These are phyloP conservation scores for Panicum miliaceum DNA, from an alignment of 176 grass and related monocot species.

Conservation along the genomic window DNA sequence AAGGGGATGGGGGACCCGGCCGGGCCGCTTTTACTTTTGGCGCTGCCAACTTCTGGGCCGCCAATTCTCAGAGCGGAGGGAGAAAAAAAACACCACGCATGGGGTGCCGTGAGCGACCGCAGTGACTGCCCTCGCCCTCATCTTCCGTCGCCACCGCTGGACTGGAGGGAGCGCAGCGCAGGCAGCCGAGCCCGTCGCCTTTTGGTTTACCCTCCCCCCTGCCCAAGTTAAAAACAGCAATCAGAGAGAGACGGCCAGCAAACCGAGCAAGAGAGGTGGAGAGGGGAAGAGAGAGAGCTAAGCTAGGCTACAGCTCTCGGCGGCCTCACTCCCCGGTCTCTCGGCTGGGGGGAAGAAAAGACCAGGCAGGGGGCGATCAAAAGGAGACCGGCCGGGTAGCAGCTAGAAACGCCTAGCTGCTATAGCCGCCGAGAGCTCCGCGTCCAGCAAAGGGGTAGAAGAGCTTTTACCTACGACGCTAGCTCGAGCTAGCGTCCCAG, in stretches of 20 bases:
- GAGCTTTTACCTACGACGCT: constrained; percentile 31
- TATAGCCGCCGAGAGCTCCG: constrained; percentile 24
- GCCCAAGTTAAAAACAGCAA: constrained; percentile 55
- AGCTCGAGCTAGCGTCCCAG: background rate
- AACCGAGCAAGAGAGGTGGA: constrained; percentile 7
- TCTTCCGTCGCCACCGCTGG: background rate
- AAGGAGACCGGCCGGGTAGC: constrained; percentile 40
- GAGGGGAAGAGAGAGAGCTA: constrained; percentile 17
- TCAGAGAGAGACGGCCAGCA: constrained; percentile 37
- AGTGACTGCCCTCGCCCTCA: background rate
- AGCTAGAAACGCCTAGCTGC: constrained; percentile 29
- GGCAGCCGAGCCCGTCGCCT: constrained; percentile 23
- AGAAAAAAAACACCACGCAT: constrained; percentile 25
- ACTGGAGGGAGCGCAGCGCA: too few relatives aligned
- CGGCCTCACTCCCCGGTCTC: background rate
- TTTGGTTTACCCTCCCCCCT: constrained; percentile 45
- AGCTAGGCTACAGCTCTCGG: background rate
- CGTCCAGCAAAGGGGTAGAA: background rate
- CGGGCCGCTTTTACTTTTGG: constrained; percentile 63
- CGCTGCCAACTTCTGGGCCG: constrained; percentile 54
- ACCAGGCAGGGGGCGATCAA: constrained; percentile 50
- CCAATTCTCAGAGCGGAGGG: constrained; percentile 1
- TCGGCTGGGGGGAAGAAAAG: constrained; percentile 7
- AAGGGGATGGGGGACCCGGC: constrained; percentile 44
- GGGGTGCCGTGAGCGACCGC: constrained; percentile 38